Conservation (phyloP, 2,329 filamentous ascomycete species). For the Ophiognomonia clavigignenti-juglandacearum region DNA sequence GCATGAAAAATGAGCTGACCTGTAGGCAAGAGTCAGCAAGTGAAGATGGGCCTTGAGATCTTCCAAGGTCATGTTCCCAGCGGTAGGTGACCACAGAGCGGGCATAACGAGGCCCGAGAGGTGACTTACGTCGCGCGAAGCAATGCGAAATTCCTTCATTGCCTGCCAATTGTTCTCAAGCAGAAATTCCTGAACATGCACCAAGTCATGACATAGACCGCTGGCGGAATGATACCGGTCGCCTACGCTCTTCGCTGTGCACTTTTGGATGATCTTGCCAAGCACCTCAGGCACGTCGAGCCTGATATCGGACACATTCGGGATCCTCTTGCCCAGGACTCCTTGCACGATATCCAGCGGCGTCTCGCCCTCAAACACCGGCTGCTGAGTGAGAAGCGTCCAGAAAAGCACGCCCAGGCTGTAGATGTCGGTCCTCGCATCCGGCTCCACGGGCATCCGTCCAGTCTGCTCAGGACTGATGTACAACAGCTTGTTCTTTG, state of each 20-base stretch:
- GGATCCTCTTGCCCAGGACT: conserved; percentile 74
- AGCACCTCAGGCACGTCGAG: conserved; percentile 81
- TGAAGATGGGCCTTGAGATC: no score
- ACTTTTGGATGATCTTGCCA: conserved; percentile 80
- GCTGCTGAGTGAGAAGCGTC: conserved; percentile 73
- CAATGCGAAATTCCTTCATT: conserved; percentile 70
- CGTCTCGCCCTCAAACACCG: conserved; percentile 73
- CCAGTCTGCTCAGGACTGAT: conserved; percentile 95
- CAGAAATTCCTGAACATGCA: conserved; percentile 68
- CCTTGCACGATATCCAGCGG: conserved; percentile 90
- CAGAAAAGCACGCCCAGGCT: conserved; percentile 86
- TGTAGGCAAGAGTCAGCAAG: no score
- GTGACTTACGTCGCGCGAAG: conserved; percentile 59
- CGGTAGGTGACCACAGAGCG: no score
- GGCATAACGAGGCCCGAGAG: no score
- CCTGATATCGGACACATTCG: conserved; percentile 69
- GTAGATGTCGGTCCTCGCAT: conserved; percentile 90
- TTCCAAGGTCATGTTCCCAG: no score
- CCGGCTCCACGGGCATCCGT: conserved; percentile 85
- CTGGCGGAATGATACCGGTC: conserved; percentile 89
- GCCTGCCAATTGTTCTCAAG: conserved; percentile 68
- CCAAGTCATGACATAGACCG: conserved; percentile 76
- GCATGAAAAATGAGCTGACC: conserved; percentile 82
- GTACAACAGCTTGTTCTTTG: conserved; percentile 83
- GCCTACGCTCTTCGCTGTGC: conserved; percentile 81